Percentiles rank a stretch among this genome's conserved stretches.
Evolutionary conservation across 768 basidiomycete species (phyloP).

Genomic region (Naematelia aurantialba): DNA sequence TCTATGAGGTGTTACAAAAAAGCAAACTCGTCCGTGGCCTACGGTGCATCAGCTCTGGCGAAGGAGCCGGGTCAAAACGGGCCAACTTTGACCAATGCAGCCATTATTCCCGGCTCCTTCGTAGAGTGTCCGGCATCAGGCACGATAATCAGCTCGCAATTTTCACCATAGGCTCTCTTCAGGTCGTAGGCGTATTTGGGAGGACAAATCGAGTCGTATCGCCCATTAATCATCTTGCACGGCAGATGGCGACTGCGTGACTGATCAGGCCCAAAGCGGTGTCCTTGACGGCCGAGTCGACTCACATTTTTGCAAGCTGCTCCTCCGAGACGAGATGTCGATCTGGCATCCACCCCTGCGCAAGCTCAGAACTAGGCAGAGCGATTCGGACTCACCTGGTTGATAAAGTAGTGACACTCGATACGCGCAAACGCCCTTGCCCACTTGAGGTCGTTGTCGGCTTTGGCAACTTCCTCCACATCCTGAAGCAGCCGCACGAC

Average conservation of each 20-base stretch:
- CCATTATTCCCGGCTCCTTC: conserved; percentile 66
- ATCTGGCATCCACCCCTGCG: conserved; percentile 67
- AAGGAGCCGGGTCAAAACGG: not conserved
- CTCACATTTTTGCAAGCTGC: conserved; percentile 82
- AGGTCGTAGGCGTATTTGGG: conserved; percentile 74
- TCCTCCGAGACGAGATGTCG: conserved; percentile 80
- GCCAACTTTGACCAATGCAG: conserved; percentile 65
- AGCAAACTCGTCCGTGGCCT: not conserved
- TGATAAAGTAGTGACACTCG: conserved; percentile 80
- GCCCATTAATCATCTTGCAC: conserved; percentile 57
- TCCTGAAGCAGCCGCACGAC: conserved; percentile 9
- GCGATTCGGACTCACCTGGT: conserved; percentile 56
- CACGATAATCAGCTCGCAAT: conserved; percentile 65
- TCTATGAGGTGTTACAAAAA: not conserved
- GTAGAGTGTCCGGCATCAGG: conserved; percentile 85
- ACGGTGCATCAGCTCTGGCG: not conserved
- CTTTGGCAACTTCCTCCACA: conserved; percentile 1
- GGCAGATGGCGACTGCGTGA: conserved; percentile 77
- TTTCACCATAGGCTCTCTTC: conserved; percentile 77
- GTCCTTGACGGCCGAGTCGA: conserved; percentile 4
- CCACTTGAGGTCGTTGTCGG: conserved; percentile 7
- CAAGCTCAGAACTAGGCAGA: not conserved
- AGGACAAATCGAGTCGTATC: conserved; percentile 89
- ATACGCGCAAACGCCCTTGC: conserved; percentile 44
- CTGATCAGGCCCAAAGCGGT: conserved; percentile 11